Conservation (phyloP, 2,329 filamentous ascomycete species). For the Cytospora paraplurivora region DNA sequence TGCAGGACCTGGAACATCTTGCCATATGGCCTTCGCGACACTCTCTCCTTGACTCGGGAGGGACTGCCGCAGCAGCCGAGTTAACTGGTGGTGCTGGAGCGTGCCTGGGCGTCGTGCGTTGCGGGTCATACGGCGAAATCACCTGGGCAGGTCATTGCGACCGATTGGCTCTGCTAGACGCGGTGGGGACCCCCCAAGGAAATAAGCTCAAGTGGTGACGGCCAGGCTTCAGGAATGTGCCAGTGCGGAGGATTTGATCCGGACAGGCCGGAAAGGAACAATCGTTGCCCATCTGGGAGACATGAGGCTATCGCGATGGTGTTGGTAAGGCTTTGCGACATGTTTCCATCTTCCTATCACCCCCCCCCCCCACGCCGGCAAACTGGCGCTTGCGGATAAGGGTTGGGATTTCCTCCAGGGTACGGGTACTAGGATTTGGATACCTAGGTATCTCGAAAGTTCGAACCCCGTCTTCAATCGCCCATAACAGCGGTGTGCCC, state of each 20-base stretch:
- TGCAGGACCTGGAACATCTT: too few species aligned
- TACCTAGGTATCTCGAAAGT: too few species aligned
- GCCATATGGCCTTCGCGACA: too few species aligned
- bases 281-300: not conserved
- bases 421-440: too few species aligned
- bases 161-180: not conserved
- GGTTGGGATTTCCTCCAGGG: not conserved
- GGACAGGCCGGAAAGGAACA: not conserved
- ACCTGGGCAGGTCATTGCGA: not conserved
- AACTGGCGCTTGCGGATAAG: not conserved
- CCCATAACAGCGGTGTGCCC: too few species aligned
- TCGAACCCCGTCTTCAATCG: too few species aligned
- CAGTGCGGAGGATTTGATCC: not conserved
- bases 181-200: not conserved
- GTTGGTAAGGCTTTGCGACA: not conserved
- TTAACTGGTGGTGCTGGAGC: not conserved
- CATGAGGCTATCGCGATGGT: constrained; percentile 1
- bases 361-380: not conserved
- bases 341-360: not conserved
- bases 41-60: too few species aligned
- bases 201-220: not conserved
- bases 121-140: not conserved
- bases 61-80: not conserved
- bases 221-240: not conserved
- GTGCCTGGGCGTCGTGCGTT: too few species aligned